Evolutionary conservation across 2,329 filamentous ascomycete species (phyloP).

Genomic region (Periconia macrospinosa): DNA sequence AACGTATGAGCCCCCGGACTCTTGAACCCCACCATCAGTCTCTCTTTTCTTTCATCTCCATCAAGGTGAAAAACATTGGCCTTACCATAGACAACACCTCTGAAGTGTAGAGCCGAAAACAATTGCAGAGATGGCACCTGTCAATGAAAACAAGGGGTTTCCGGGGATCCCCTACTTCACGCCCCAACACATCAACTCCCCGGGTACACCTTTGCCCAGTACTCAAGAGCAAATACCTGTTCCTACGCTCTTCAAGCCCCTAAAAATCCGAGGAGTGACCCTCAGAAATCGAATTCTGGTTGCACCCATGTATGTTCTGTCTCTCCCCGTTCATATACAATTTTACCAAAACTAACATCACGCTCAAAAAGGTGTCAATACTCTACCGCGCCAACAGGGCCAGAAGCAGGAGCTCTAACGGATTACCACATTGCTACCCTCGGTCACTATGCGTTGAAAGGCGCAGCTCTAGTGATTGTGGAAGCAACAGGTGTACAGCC

Average conservation of each 20-base stretch:
- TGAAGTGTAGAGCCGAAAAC: no score
- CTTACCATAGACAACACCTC: no score
- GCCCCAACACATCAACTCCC: slow-evolving; percentile 45
- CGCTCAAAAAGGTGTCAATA: slow-evolving; percentile 31
- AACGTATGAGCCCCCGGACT: no score
- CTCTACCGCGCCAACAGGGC: slow-evolving; percentile 35
- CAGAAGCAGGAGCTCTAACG: slow-evolving; percentile 39
- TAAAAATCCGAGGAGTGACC: slow-evolving; percentile 38
- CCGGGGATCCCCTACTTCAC: slow-evolving; percentile 48
- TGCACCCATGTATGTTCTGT: slow-evolving; percentile 32
- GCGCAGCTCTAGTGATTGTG: slow-evolving; percentile 36
- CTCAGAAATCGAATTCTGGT: slow-evolving; percentile 42
- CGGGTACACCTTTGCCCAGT: slow-evolving; percentile 37
- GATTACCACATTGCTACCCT: slow-evolving; percentile 43
- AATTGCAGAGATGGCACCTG: slow-evolving; percentile 22
- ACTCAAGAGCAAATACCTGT: slow-evolving; percentile 9
- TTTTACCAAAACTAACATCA: not conserved
- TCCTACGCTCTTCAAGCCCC: slow-evolving; percentile 40
- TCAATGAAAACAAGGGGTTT: slow-evolving; percentile 30
- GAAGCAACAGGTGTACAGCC: slow-evolving; percentile 41
- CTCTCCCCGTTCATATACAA: not conserved
- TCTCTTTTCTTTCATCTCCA: no score
- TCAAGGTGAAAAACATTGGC: no score
- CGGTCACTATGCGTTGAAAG: slow-evolving; percentile 44
- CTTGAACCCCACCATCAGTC: no score